phyloP scores from a whole-genome alignment of 2,329 filamentous ascomycete genomes.

The Colletotrichum sp. region DNA sequence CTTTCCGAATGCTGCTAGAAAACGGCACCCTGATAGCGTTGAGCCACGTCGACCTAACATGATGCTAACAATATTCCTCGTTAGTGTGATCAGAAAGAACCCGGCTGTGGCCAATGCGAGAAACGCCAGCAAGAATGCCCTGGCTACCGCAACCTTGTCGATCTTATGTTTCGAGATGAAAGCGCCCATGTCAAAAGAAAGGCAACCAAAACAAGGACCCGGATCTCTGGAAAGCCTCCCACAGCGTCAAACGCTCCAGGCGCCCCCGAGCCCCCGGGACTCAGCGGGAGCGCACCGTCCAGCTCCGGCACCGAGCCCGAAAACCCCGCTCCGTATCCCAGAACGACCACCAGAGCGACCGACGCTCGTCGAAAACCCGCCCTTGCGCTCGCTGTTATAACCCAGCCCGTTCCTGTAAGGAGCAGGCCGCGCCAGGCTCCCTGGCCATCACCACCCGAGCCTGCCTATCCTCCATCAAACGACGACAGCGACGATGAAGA shows the following conservation, averaged over 20 bases:
- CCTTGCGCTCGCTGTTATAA: slow-evolving; percentile 19
- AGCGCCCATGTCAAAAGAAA: slow-evolving; percentile 61
- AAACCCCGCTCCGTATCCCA: background rate
- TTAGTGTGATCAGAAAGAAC: slow-evolving; percentile 59
- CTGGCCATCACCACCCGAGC: background rate
- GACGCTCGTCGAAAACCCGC: background rate
- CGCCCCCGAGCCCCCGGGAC: background rate
- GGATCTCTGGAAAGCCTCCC: slow-evolving; percentile 26
- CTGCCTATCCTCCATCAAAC: background rate
- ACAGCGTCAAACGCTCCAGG: slow-evolving; percentile 9
- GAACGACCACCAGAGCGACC: background rate
- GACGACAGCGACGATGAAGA: slow-evolving; percentile 26
- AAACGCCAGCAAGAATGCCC: slow-evolving; percentile 58
- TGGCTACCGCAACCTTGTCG: slow-evolving; percentile 59
- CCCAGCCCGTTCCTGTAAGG: slow-evolving; percentile 9
- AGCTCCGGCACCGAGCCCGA: background rate
- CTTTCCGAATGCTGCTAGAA: background rate
- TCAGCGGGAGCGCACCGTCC: background rate
- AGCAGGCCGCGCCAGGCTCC: background rate
- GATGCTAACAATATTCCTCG: background rate
- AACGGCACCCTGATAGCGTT: background rate
- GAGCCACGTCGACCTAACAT: background rate
- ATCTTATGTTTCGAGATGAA: slow-evolving; percentile 64
- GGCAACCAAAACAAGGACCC: slow-evolving; percentile 42
- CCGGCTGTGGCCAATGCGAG: slow-evolving; percentile 59